A percentile compares a stretch with the other conserved stretches of the same genome.
These are phyloP conservation scores for Ustulina deusta DNA, from an alignment of 2,329 filamentous ascomycete species.

Conservation along the genomic window DNA sequence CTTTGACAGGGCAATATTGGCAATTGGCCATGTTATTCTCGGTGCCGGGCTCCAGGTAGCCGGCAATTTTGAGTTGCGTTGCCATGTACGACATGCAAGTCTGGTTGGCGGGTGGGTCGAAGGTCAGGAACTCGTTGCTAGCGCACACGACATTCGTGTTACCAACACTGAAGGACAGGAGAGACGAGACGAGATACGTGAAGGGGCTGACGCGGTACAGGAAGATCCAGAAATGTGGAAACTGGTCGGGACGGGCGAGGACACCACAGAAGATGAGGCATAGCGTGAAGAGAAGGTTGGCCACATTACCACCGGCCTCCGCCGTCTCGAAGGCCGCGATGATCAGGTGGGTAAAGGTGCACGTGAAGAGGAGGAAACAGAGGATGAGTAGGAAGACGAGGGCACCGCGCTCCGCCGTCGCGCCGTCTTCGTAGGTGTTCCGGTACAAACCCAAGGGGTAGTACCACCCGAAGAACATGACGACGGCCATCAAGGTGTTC, in stretches of 20 bases:
- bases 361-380: constrained; percentile 82
- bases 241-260: constrained; percentile 68
- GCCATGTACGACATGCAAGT: constrained; percentile 70
- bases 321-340: constrained; percentile 81
- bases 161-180: constrained; percentile 73
- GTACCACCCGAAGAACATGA: constrained; percentile 87
- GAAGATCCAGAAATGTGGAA: constrained; percentile 83
- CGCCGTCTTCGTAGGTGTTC: constrained; percentile 72
- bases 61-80: constrained; percentile 61
- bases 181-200: constrained; percentile 76
- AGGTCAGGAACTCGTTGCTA: constrained; percentile 70
- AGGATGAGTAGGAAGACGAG: constrained; percentile 84
- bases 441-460: constrained; percentile 83
- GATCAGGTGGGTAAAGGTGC: constrained; percentile 82
- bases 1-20: constrained; percentile 55
- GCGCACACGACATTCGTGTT: constrained; percentile 71
- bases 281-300: constrained; percentile 79
- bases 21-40: constrained; percentile 57
- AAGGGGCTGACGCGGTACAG: constrained; percentile 81
- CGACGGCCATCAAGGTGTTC: constrained; percentile 79
- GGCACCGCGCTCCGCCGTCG: constrained; percentile 75
- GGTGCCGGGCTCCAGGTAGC: constrained; percentile 53
- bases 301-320: constrained; percentile 80
- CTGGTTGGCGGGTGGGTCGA: constrained; percentile 66
- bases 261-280: constrained; percentile 82